These are phyloP conservation scores for Stylonectria norvegica DNA, from an alignment of 2,329 filamentous ascomycete species.

Conservation along the genomic window DNA sequence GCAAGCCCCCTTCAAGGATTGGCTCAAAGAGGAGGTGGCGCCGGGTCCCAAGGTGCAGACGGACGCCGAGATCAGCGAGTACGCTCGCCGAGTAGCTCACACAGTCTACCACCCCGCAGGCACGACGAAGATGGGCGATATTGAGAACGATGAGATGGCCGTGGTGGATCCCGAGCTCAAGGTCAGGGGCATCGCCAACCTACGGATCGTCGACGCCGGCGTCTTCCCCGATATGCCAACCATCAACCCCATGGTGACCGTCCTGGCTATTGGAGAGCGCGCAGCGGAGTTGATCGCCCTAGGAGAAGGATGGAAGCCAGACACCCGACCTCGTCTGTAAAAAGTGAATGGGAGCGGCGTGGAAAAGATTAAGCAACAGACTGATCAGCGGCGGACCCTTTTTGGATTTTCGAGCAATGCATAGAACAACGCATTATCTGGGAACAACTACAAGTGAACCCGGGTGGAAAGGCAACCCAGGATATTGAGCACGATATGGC, in stretches of 20 bases:
- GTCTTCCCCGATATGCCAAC: slow-evolving; percentile 84
- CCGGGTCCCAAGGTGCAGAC: slow-evolving; percentile 70
- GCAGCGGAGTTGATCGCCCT: slow-evolving; percentile 77
- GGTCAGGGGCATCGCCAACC: slow-evolving; percentile 66
- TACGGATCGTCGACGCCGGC: slow-evolving; percentile 81
- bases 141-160: slow-evolving; percentile 63
- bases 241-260: slow-evolving; percentile 89
- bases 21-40: slow-evolving; percentile 79
- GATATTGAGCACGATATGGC: no score
- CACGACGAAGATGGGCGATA: slow-evolving; percentile 86
- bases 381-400: no score
- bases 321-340: slow-evolving; percentile 32
- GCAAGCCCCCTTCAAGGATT: slow-evolving; percentile 73
- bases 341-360: neutral
- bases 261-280: slow-evolving; percentile 77
- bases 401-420: no score
- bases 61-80: slow-evolving; percentile 78
- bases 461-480: no score
- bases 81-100: slow-evolving; percentile 76
- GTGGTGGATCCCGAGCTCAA: slow-evolving; percentile 77
- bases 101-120: slow-evolving; percentile 89
- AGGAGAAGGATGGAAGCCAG: slow-evolving; percentile 53
- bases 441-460: no score
- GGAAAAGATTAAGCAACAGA: no score
- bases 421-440: no score